Evolutionary conservation across 2,329 filamentous ascomycete species (phyloP), one percentile per base, ranked within the genome.

Genomic region (Chaetomiaceae sp.): DNA sequence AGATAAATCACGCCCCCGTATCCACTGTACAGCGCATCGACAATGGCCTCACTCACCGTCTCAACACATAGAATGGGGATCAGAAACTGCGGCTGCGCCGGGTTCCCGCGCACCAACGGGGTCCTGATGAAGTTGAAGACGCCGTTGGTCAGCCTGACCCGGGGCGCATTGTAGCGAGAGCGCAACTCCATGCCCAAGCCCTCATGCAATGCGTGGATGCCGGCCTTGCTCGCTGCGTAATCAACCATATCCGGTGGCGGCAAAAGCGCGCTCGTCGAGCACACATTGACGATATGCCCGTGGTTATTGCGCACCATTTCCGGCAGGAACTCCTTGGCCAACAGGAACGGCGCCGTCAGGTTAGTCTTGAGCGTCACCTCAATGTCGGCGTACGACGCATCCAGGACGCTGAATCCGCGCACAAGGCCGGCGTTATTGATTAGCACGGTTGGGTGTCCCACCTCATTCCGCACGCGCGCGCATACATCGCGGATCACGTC

Each of bases 241-340:
- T 85, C 81, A 3, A 79, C 77, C 66, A 86, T 76, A 34, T 70
- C 73, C 1, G 80, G 75, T 0, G 77, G 74, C 4, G 76, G 70
- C 0, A 78, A 61, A 56, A 80, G 77, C 7, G 76, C 78, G 5
- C 81, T 81, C 53, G 81, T 71, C 2, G 76, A 80, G 6, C 82
- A 79, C 21, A 85, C 74, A 2, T 80, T 85, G 44, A 86, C 76
- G 37, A 87, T 69, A 69, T 85, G 83, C 5, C 84, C 84, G 65
- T 86, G 83, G 64, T 86, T 80, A 1, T 61, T 62, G 10, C 66
- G 62, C 23, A 81, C 69, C 76, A 87, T 84, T 18, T 71, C 62
- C 0, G 82, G 82, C 2, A 86, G 66, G 64, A 86, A 85, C 54
- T 84, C 76, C 61, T 81, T 41, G 72, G 69, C 38, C 78, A 75